A percentile compares a stretch with the other conserved stretches of the same genome.
Conservation (phyloP, 192 early-diverging fungal species). For the Allomyces macrogynus region DNA sequence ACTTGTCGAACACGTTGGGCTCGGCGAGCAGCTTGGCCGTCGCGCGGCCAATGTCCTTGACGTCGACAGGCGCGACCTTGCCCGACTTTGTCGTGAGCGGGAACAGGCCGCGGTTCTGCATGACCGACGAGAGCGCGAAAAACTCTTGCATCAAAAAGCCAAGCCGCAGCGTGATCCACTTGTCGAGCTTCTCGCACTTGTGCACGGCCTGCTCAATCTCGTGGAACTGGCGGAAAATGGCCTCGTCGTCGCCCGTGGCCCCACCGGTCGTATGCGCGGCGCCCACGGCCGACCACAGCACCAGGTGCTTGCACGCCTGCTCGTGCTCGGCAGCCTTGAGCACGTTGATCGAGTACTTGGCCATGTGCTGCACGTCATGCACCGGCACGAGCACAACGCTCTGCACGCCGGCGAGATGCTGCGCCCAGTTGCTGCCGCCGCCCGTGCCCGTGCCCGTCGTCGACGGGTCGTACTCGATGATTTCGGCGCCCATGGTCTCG, state of each 20-base stretch:
- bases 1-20: neutral
- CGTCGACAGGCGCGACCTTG: neutral
- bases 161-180: neutral
- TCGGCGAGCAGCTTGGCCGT: neutral
- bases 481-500: neutral
- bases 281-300: neutral
- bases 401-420: neutral
- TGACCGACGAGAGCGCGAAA: neutral
- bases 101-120: neutral
- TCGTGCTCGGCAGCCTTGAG: neutral
- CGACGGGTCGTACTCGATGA: neutral
- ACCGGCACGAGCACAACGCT: neutral
- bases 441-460: no score
- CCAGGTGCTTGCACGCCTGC: neutral
- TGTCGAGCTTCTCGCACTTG: neutral
- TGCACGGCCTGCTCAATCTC: no score
- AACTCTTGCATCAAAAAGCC: neutral
- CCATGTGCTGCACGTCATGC: neutral
- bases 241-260: neutral
- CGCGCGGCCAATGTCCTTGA: conserved; percentile 1
- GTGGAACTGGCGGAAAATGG: no score
- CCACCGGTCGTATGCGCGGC: neutral
- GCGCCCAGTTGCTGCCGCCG: neutral
- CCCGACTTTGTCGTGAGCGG: neutral
- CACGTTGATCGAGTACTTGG: neutral